Evolutionary conservation across 2,329 filamentous ascomycete genomes (phyloP).

Genomic region (Ascosphaera aggregata): DNA sequence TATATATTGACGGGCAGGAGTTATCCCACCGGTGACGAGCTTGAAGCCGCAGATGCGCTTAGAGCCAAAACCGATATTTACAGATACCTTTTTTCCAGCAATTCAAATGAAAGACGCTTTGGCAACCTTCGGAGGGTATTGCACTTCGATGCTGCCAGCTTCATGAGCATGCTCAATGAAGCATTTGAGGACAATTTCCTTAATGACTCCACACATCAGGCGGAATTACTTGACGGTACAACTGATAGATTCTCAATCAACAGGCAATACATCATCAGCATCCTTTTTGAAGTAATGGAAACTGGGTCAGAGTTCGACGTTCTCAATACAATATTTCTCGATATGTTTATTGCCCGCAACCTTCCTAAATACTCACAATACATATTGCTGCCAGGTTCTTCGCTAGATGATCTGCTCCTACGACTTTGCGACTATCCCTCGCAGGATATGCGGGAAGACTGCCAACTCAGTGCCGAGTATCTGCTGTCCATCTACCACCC

Average conservation of each 20-base stretch:
- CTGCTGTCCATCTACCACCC: slow-evolving; percentile 83
- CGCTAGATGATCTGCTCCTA: slow-evolving; percentile 55
- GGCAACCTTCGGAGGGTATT: slow-evolving; percentile 67
- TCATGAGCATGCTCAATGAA: slow-evolving; percentile 87
- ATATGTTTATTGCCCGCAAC: slow-evolving; percentile 96
- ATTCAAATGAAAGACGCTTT: slow-evolving; percentile 55
- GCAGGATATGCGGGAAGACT: slow-evolving; percentile 65
- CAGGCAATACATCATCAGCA: slow-evolving; percentile 78
- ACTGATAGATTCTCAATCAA: slow-evolving; percentile 42
- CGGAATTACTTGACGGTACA: slow-evolving; percentile 40
- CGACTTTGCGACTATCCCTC: slow-evolving; percentile 71
- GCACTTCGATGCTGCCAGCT: slow-evolving; percentile 72
- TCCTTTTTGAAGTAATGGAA: slow-evolving; percentile 78
- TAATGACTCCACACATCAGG: slow-evolving; percentile 49
- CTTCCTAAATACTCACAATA: slow-evolving; percentile 94
- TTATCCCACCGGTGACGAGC: slow-evolving; percentile 64
- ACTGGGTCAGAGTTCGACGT: slow-evolving; percentile 42
- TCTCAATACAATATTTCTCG: slow-evolving; percentile 76
- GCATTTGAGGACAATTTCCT: slow-evolving; percentile 90
- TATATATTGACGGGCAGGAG: slow-evolving; percentile 72
- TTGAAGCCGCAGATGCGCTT: slow-evolving; percentile 48
- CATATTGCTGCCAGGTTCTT: slow-evolving; percentile 68
- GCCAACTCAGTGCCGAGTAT: slow-evolving; percentile 92
- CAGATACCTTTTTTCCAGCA: slow-evolving; percentile 78
- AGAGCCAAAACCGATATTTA: slow-evolving; percentile 76